A percentile compares a stretch with the other conserved stretches of the same genome.
phyloP scores from a whole-genome alignment of 169 alveolate genomes.

The Neospora caninum region DNA sequence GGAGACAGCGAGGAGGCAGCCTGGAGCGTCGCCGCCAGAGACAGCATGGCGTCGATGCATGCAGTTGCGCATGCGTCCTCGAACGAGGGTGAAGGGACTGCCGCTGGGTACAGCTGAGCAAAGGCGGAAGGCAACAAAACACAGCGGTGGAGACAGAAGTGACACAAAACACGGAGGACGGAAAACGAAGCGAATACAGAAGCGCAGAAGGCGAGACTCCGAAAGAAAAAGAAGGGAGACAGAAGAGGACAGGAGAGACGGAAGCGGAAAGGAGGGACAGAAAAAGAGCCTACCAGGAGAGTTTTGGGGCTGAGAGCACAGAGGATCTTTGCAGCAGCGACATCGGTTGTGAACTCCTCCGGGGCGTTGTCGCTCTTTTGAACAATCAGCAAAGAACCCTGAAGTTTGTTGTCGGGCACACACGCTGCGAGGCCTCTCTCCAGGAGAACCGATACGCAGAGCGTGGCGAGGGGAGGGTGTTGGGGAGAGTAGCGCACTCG shows the following conservation, averaged over 20 bases:
- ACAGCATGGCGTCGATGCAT: constrained; percentile 16
- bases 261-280: not conserved
- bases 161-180: not conserved
- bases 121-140: not conserved
- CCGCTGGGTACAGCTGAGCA: not conserved
- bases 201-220: not conserved
- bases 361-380: not conserved
- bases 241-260: not conserved
- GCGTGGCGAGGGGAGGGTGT: not conserved
- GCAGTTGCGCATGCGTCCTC: not conserved
- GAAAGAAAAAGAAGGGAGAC: not conserved
- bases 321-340: constrained; percentile 6
- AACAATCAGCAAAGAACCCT: not conserved
- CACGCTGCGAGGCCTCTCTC: constrained; percentile 5
- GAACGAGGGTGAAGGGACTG: not conserved
- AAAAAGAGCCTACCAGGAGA: not conserved
- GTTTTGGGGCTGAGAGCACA: not conserved
- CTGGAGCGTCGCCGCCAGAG: not conserved
- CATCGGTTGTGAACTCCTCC: not conserved
- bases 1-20: not conserved
- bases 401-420: constrained; percentile 5
- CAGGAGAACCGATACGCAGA: constrained; percentile 9
- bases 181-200: not conserved
- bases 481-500: constrained; percentile 1
- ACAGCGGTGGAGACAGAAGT: not conserved